Percentiles rank a stretch among this genome's conserved stretches.
phyloP scores from a whole-genome alignment of 352 stramenopile species.

The Pythium myriotylum region DNA sequence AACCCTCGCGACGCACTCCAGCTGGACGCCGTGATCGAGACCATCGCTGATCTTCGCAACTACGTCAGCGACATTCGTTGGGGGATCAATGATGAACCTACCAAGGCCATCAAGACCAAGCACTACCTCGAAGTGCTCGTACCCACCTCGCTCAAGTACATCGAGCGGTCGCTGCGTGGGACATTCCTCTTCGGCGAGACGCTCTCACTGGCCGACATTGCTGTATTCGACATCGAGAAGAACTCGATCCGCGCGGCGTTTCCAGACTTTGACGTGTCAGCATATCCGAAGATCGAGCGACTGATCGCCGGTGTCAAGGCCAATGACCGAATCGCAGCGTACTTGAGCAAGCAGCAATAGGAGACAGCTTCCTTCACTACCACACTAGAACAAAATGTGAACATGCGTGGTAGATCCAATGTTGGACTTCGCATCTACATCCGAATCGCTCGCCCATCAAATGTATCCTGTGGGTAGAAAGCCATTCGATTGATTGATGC shows the following conservation, averaged over 20 bases:
- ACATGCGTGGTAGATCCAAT: too few species aligned
- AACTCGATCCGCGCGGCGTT: conserved; percentile 42
- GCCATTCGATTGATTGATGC: too few species aligned
- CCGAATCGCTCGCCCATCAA: too few species aligned
- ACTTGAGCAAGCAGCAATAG: conserved; percentile 25
- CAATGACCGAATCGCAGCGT: conserved; percentile 29
- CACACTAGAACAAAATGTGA: too few species aligned
- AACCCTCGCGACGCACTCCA: conserved; percentile 53
- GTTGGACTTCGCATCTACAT: too few species aligned
- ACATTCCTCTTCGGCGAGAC: conserved; percentile 59
- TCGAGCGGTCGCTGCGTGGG: conserved; percentile 48
- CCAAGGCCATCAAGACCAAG: conserved; percentile 45
- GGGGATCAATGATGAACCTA: conserved; percentile 36
- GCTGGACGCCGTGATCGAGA: conserved; percentile 52
- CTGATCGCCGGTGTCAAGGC: conserved; percentile 27
- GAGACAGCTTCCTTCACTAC: too few species aligned
- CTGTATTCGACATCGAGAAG: conserved; percentile 44
- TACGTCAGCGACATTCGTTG: conserved; percentile 38
- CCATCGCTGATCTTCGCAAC: conserved; percentile 41
- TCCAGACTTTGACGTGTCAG: conserved; percentile 26
- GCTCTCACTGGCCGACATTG: conserved; percentile 42
- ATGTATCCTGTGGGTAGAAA: too few species aligned
- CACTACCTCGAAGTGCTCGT: conserved; percentile 41
- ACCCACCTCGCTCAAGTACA: conserved; percentile 33
- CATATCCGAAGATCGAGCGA: conserved; percentile 35